A percentile compares a stretch with the other conserved stretches of the same genome.
These are phyloP conservation scores for Schizonepeta tenuifolia DNA, from an alignment of 257 asterid species.

Conservation along the genomic window DNA sequence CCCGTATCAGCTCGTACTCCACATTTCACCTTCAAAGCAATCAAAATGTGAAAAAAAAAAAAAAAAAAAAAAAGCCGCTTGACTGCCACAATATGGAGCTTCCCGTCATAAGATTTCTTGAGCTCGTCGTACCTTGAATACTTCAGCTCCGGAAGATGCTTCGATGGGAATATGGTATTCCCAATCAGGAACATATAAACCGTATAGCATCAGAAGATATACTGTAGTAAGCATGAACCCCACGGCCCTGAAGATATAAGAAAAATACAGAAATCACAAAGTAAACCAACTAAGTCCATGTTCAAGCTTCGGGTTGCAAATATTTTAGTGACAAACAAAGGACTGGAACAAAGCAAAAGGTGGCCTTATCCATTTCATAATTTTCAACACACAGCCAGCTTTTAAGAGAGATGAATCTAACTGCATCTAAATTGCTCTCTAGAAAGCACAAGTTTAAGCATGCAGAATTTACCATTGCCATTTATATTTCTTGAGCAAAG, in stretches of 20 bases:
- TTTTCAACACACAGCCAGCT: neutral
- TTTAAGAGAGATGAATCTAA: neutral
- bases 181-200: conserved; percentile 66
- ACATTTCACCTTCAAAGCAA: conserved; percentile 61
- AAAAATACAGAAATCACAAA: neutral
- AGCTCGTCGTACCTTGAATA: conserved; percentile 41
- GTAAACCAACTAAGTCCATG: neutral
- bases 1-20: conserved; percentile 66
- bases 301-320: conserved; percentile 1
- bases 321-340: neutral
- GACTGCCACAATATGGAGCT: neutral
- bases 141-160: conserved; percentile 42
- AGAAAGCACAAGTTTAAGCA: conserved; percentile 17
- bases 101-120: neutral
- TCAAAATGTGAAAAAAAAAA: conserved; percentile 15
- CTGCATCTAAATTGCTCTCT: conserved; percentile 7
- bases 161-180: conserved; percentile 51
- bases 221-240: conserved; percentile 45
- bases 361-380: neutral
- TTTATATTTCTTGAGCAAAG: conserved; percentile 62
- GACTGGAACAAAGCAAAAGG: conserved; percentile 2
- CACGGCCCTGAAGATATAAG: conserved; percentile 47
- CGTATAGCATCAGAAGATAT: conserved; percentile 57
- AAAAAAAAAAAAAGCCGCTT: neutral
- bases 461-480: conserved; percentile 58